Base-by-base conservation (phyloP, 352 stramenopile species). In the Phytophthora brassicae region DNA sequence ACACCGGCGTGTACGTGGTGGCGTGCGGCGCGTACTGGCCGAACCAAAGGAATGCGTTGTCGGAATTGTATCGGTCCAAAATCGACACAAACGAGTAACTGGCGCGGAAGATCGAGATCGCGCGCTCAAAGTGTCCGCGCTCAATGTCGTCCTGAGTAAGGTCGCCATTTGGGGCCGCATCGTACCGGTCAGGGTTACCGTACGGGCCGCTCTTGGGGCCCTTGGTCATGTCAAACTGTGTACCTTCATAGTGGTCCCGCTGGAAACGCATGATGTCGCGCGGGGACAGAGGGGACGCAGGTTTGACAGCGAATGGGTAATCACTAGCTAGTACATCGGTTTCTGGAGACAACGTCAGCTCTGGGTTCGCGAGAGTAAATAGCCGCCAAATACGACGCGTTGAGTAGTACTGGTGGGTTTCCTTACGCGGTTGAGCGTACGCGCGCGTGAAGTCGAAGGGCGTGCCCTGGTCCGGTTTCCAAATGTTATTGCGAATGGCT, bases 241-340 rank as follows among this genome's bases (percentile, higher is more conserved):
- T 98, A 29, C 90, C 90, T 70, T 98, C 87, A 59, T 98, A 98
- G 69, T 97, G 93, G 67, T 98, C 89, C 3, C 94, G 81, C 60
- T 97, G 88, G 50, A 97, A 94, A 23, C 78, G 68, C 79, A 98
- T 96, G 31, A 98, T 78, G 67, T 98, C 93, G 31, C 84, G 68
- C 20, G 86, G 72, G 4, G 77, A 86, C 16, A 98, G 55, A 24
- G 51, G 59, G 6, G 64, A 54, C 5, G 79, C 52, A 0, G 79
- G 56, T 51, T 88, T 74, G 16, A 97, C 84, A 1, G 82, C 92
- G 55, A 98, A 94, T 13, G 91, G 92, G 47, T 97, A 97, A 58
- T 94, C 77, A 22, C 75, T 87, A 9, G 78, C 77, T 26, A 86
- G 87, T 35, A 82, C 66, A 48, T 97, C 86, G 4, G 86, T 86